phyloP scores from a whole-genome alignment of 148 eudicot genomes.

The Cornus kousa region DNA sequence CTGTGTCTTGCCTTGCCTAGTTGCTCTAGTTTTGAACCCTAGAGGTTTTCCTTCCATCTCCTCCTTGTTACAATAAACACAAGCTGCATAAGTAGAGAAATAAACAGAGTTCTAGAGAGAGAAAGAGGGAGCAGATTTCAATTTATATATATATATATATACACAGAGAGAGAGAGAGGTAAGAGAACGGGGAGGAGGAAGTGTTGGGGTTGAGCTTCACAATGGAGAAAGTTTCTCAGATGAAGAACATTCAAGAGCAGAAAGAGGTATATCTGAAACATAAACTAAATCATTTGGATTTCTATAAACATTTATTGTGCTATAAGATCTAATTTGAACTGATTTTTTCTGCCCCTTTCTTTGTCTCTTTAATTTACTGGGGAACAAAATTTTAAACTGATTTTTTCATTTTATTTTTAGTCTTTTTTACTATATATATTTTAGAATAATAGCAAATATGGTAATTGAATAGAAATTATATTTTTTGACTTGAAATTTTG shows the following conservation, averaged over 20 bases:
- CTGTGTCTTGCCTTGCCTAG: too few species aligned
- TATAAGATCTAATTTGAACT: conserved; percentile 11
- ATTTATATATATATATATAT: not conserved
- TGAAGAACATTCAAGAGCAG: conserved; percentile 83
- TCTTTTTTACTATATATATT: too few species aligned
- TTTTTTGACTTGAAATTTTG: too few species aligned
- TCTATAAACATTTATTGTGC: not conserved
- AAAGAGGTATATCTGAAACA: conserved; percentile 55
- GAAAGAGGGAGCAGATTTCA: not conserved
- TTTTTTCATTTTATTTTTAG: too few species aligned
- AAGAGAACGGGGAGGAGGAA: conserved; percentile 50
- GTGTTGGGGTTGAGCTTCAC: conserved; percentile 83
- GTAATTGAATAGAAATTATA: too few species aligned
- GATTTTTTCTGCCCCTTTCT: not conserved
- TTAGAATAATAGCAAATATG: too few species aligned
- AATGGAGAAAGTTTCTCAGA: conserved; percentile 92
- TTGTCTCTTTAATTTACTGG: too few species aligned
- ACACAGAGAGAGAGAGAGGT: conserved; percentile 12
- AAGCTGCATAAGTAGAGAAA: conserved; percentile 12
- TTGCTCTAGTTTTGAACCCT: too few species aligned
- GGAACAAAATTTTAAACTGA: too few species aligned
- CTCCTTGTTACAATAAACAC: conserved; percentile 18
- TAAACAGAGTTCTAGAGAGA: conserved; percentile 11
- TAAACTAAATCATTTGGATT: not conserved
- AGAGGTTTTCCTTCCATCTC: conserved; percentile 19